Conservation (phyloP, 2,329 filamentous ascomycete species). For the Cordyceps militaris region DNA sequence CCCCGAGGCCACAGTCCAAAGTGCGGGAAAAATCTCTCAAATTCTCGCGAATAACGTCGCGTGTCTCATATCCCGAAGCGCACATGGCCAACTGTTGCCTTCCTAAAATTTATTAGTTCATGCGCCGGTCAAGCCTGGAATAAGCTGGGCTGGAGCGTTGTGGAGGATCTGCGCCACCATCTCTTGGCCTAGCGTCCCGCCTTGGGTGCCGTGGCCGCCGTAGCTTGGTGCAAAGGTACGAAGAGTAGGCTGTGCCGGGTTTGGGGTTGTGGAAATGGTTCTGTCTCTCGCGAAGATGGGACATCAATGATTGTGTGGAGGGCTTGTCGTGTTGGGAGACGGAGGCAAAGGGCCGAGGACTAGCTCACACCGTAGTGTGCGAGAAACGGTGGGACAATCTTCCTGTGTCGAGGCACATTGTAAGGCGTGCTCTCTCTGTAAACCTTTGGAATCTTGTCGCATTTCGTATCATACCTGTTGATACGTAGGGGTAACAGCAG, state of each 20-base stretch:
- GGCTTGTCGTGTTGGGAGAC: background rate
- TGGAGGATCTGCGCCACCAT: slow-evolving; percentile 1
- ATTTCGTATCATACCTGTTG: background rate
- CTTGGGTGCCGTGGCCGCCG: background rate
- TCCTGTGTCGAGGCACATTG: background rate
- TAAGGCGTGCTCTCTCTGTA: background rate
- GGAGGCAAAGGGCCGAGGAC: background rate
- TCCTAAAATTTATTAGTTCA: background rate
- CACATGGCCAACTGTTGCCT: background rate
- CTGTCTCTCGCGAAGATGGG: background rate
- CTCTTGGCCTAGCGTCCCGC: background rate
- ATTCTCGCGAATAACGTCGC: background rate
- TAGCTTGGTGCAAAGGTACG: background rate
- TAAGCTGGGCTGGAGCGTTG: background rate
- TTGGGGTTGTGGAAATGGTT: background rate
- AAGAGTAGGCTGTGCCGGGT: background rate
- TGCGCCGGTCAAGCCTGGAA: background rate
- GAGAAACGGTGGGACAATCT: background rate
- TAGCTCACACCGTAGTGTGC: background rate
- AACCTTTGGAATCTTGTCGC: background rate
- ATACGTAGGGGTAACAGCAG: background rate
- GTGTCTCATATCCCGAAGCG: background rate
- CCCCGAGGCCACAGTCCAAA: too few species aligned
- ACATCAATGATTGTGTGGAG: background rate
- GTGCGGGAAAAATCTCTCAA: too few species aligned